Conservation (phyloP, 805 yeast genomes). For the Sugiyamaella boreocaroliniensis region DNA sequence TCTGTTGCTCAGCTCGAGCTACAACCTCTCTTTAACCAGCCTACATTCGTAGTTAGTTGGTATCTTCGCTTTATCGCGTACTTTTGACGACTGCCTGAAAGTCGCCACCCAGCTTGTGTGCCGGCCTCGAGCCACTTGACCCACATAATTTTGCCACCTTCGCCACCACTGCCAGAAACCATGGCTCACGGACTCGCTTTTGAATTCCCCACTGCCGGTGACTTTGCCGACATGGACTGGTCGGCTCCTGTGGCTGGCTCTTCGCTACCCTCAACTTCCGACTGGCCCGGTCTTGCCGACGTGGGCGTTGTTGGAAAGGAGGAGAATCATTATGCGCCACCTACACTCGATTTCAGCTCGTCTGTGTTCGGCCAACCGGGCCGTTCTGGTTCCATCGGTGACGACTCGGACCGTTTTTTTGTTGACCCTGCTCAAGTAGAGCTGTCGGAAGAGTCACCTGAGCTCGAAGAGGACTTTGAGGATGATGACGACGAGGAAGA, state of each 20-base stretch:
- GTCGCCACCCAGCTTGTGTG: too few relatives aligned
- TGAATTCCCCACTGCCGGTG: neutral
- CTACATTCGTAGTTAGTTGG: too few relatives aligned
- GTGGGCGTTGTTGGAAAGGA: neutral
- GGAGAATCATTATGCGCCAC: neutral
- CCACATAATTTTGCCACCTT: neutral
- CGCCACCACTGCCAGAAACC: neutral
- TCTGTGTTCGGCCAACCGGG: neutral
- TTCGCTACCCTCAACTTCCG: neutral
- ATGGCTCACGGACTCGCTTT: neutral
- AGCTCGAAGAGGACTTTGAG: conserved; percentile 12
- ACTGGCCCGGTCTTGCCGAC: neutral
- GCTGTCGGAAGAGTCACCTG: neutral
- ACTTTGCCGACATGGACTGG: neutral
- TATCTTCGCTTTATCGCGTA: too few relatives aligned
- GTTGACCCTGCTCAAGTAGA: neutral
- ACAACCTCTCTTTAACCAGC: too few relatives aligned
- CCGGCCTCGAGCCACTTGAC: neutral
- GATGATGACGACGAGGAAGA: conserved; percentile 21
- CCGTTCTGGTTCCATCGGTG: neutral
- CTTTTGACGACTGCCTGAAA: too few relatives aligned
- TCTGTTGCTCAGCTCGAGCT: too few relatives aligned
- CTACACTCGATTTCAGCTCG: neutral
- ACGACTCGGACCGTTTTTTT: neutral
- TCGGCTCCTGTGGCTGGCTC: neutral